phyloP scores from a whole-genome alignment of 2,329 filamentous ascomycete genomes.

The Nothomitra cinnamomea region DNA sequence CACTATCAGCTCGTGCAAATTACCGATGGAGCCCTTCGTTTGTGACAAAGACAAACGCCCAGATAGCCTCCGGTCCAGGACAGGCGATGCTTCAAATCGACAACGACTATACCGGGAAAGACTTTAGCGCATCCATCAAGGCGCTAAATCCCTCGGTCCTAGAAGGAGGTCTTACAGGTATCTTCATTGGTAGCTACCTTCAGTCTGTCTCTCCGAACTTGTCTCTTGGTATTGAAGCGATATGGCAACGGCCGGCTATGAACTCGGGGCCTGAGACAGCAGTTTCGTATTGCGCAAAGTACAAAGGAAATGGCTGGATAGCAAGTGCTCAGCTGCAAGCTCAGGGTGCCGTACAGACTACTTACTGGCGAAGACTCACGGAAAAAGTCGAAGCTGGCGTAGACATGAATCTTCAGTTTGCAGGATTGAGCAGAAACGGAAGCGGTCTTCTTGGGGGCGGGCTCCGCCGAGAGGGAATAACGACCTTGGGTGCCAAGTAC shows the following conservation, averaged over 20 bases:
- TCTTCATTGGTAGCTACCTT: conserved; percentile 89
- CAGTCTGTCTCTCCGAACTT: conserved; percentile 81
- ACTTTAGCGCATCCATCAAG: conserved; percentile 89
- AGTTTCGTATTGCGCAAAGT: conserved; percentile 77
- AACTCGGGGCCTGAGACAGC: conserved; percentile 80
- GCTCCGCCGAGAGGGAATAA: conserved; percentile 69
- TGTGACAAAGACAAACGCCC: conserved; percentile 74
- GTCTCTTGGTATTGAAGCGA: conserved; percentile 74
- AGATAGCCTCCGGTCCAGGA: conserved; percentile 58
- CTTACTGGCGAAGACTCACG: conserved; percentile 84
- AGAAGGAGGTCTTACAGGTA: conserved; percentile 83
- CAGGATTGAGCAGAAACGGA: conserved; percentile 36
- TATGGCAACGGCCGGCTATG: conserved; percentile 80
- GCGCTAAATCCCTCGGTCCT: conserved; percentile 88
- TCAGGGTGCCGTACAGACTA: conserved; percentile 73
- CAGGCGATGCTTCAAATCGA: conserved; percentile 89
- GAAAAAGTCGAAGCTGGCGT: conserved; percentile 95
- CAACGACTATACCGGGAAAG: conserved; percentile 82
- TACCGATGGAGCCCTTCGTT: conserved; percentile 69
- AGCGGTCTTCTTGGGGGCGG: conserved; percentile 60
- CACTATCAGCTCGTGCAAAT: conserved; percentile 79
- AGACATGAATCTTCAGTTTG: conserved; percentile 79
- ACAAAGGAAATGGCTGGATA: conserved; percentile 86
- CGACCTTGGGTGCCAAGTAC: conserved; percentile 90
- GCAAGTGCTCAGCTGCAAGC: conserved; percentile 79